Conservation (phyloP, 495 filamentous ascomycete genomes). For the Xylaria castorea region DNA sequence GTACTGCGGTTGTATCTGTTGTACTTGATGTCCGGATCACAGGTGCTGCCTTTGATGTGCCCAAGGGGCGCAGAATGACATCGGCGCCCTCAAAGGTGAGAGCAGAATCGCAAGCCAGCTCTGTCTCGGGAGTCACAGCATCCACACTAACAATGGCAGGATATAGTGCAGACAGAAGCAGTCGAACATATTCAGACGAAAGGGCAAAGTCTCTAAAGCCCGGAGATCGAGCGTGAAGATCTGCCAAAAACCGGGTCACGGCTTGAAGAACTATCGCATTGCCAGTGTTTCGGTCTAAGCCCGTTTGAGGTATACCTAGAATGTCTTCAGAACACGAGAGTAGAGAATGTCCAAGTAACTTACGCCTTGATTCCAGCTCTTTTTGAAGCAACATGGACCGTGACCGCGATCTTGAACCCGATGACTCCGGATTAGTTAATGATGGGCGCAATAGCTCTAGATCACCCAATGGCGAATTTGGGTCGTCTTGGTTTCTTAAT, state of each 20-base stretch:
- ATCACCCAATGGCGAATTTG: constrained; percentile 56
- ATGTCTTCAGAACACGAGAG: neutral
- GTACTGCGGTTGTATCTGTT: constrained; percentile 47
- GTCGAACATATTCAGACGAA: constrained; percentile 77
- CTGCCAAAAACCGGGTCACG: constrained; percentile 78
- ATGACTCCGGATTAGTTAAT: constrained; percentile 31
- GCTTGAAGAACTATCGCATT: constrained; percentile 68
- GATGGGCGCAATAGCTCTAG: constrained; percentile 23
- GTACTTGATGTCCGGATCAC: constrained; percentile 73
- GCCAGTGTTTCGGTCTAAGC: constrained; percentile 56
- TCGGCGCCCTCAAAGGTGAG: constrained; percentile 87
- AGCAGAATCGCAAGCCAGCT: constrained; percentile 76
- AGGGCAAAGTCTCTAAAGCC: constrained; percentile 81
- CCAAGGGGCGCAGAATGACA: constrained; percentile 77
- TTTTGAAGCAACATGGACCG: constrained; percentile 57
- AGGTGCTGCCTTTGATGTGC: constrained; percentile 59
- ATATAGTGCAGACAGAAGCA: constrained; percentile 78
- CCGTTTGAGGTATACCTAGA: constrained; percentile 38
- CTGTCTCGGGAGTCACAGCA: constrained; percentile 77
- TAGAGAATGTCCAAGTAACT: constrained; percentile 31
- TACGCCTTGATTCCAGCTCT: constrained; percentile 58
- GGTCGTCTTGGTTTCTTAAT: constrained; percentile 65
- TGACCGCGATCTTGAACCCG: constrained; percentile 48
- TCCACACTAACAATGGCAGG: constrained; percentile 86
- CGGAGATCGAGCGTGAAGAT: constrained; percentile 74